phyloP scores from a whole-genome alignment of 805 yeast species.

The Starmera quercuum region DNA sequence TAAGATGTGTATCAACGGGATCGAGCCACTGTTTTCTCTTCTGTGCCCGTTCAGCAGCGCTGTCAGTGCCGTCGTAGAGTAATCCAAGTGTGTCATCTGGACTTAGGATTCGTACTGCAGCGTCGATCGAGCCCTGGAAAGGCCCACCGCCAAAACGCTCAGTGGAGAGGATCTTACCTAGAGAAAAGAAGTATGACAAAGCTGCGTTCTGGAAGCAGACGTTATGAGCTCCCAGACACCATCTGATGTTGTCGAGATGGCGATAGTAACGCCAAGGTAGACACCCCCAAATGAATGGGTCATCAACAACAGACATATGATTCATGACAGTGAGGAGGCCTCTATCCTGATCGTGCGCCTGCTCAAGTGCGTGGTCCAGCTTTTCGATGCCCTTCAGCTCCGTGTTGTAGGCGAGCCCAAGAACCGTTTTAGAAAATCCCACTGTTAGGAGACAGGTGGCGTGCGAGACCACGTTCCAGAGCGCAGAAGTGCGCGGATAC shows the following conservation, averaged over 20 bases:
- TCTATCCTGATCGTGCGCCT: constrained; percentile 59
- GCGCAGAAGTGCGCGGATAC: constrained; percentile 48
- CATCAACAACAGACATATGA: constrained; percentile 88
- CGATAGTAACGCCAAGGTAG: constrained; percentile 64
- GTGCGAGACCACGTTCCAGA: constrained; percentile 67
- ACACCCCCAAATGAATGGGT: constrained; percentile 84
- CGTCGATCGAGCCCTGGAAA: constrained; percentile 85
- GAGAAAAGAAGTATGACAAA: constrained; percentile 57
- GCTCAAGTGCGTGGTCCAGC: constrained; percentile 55
- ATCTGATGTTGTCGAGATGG: constrained; percentile 63
- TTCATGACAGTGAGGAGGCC: constrained; percentile 84
- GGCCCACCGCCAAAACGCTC: constrained; percentile 90
- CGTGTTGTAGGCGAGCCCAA: constrained; percentile 59
- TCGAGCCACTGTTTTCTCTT: constrained; percentile 11
- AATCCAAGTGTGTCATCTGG: constrained; percentile 59
- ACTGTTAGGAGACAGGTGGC: constrained; percentile 63
- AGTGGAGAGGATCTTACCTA: constrained; percentile 86
- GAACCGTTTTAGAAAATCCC: constrained; percentile 51
- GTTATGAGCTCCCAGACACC: constrained; percentile 94
- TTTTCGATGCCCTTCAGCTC: constrained; percentile 53
- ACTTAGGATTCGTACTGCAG: constrained; percentile 69
- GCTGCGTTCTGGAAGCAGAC: constrained; percentile 64
- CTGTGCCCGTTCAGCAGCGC: too few relatives aligned
- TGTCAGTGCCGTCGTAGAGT: constrained; percentile 24
- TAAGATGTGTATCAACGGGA: constrained; percentile 2